Evolutionary conservation across 805 yeast species (phyloP).

Genomic region (Lipomyces kockii): DNA sequence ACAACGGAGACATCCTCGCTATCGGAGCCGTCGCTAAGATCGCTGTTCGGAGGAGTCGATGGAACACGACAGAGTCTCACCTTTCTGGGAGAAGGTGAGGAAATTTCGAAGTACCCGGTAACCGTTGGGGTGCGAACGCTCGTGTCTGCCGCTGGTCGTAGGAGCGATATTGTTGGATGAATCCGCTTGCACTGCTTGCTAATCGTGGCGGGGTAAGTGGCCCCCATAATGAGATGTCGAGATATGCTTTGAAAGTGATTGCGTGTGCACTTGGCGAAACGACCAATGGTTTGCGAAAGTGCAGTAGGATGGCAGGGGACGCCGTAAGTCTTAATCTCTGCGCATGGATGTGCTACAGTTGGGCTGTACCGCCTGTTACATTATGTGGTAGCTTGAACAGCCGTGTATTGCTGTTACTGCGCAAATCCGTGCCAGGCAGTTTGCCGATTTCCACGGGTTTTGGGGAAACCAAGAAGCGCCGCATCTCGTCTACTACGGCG

Average conservation of each 20-base stretch:
- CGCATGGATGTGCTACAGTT: no score
- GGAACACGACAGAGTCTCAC: not conserved
- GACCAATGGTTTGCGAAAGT: not conserved
- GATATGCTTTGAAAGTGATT: not conserved
- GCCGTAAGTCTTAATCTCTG: no score
- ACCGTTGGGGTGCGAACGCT: not conserved
- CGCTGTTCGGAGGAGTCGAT: not conserved
- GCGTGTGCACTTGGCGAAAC: no score
- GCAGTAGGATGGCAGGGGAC: not conserved
- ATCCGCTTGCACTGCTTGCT: not conserved
- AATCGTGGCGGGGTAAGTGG: not conserved
- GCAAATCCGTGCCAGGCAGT: not conserved
- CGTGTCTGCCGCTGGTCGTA: not conserved
- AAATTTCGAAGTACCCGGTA: not conserved
- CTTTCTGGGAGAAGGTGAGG: not conserved
- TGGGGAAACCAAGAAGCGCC: not conserved
- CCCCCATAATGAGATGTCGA: not conserved
- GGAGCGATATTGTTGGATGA: not conserved
- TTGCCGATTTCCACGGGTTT: not conserved
- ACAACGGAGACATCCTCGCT: not conserved
- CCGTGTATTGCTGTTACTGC: not conserved
- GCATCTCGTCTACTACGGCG: no score
- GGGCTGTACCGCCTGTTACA: not conserved
- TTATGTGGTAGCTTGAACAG: no score
- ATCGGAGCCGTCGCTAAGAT: not conserved